Evolutionary conservation across 305 asterid species (phyloP), one percentile per base, ranked within the genome.

Genomic region (Ilex paraguariensis): DNA sequence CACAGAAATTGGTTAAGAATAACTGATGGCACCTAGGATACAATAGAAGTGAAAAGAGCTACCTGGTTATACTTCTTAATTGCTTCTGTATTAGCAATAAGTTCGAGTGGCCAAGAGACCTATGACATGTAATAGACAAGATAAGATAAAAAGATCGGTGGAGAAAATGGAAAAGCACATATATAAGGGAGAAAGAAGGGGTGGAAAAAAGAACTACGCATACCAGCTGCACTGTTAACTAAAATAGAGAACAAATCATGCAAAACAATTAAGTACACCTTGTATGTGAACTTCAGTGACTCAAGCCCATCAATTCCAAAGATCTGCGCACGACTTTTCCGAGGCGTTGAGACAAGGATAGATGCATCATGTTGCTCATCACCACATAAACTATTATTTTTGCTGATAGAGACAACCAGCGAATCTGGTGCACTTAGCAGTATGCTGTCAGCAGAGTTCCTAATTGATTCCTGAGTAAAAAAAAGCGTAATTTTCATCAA

Each of bases 61-160:
- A 92, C 99, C 99, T 88, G 97, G 71, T 93, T 93, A 71, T 90
- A 93, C 79, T 93, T 93, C 83, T 79, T 93, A 80, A 87, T 77
- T 56, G 95, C 94, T 72, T 93, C 99, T 64, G 70, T 66, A 78
- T 93, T 93, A 54, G 95, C 97, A 70, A 93, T 83, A 69, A 90
- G 94, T 76, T 93, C 99, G 70, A 90, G 96, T 6, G 99, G 97
- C 99, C 99, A 93, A 46, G 97, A 75, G 60, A 93, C 92, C 99
- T 91, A 69, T 65, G 56, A 60, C 56, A 62, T 73, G 57, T 65
- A 73, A 48, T 57, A 61, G 60, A 55, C 17, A 57, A 49, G 51
- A 36, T 36, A 36, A 70, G 33, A 56, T 62, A 57, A 44, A 31
- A 56, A 9, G 31, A 46, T 33, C 55, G 45, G 13, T 36, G 30